Evolutionary conservation across 2,329 filamentous ascomycete genomes (phyloP).

Genomic region (Aspergillus ibericus): DNA sequence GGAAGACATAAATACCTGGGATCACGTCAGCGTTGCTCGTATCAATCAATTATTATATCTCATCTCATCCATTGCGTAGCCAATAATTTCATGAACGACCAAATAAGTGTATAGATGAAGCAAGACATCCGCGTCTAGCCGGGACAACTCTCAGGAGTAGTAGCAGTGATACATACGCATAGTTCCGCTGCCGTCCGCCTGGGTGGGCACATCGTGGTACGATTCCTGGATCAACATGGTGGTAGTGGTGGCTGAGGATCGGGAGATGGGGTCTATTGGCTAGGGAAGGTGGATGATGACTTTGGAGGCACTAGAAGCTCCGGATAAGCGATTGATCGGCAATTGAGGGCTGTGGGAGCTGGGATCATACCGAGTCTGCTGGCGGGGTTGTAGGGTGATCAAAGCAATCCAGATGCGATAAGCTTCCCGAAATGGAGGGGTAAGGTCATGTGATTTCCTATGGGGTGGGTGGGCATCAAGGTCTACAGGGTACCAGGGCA

Average conservation of each 20-base stretch:
- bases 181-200: constrained; percentile 36
- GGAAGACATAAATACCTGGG: constrained; percentile 83
- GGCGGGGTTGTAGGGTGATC: constrained; percentile 5
- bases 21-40: neutral
- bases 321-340: neutral
- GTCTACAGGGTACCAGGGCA: too few relatives aligned
- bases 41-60: too few relatives aligned
- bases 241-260: constrained; percentile 13
- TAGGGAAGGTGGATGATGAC: too few relatives aligned
- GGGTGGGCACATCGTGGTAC: constrained; percentile 39
- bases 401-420: neutral
- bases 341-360: neutral
- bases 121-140: neutral
- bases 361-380: neutral
- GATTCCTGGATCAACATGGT: constrained; percentile 40
- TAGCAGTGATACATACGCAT: constrained; percentile 35
- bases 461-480: neutral
- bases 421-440: neutral
- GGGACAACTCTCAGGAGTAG: neutral
- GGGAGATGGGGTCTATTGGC: neutral
- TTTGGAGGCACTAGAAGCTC: neutral
- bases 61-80: too few relatives aligned
- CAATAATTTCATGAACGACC: too few relatives aligned
- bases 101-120: too few relatives aligned
- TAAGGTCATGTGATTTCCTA: neutral